Evolutionary conservation across 2,329 filamentous ascomycete species (phyloP).

Genomic region (Achaetomium macrosporum): DNA sequence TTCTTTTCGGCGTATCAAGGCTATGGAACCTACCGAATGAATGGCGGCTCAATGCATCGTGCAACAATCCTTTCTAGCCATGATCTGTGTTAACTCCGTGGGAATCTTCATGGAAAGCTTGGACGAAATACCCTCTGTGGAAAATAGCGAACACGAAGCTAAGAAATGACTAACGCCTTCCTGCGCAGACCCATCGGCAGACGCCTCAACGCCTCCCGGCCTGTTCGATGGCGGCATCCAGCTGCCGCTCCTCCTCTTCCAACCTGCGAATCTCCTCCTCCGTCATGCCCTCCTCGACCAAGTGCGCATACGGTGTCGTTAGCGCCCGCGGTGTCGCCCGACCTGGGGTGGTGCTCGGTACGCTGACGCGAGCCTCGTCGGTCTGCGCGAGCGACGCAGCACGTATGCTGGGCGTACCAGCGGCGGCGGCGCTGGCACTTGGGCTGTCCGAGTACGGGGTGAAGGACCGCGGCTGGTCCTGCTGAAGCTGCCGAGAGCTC

Average conservation of each 20-base stretch:
- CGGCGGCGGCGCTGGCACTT: neutral
- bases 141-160: constrained; percentile 4
- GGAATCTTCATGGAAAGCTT: neutral
- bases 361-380: constrained; percentile 8
- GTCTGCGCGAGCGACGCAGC: constrained; percentile 14
- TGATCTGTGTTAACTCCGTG: neutral
- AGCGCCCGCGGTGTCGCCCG: constrained; percentile 28
- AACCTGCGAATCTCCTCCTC: constrained; percentile 48
- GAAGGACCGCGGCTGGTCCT: constrained; percentile 25
- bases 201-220: constrained; percentile 15
- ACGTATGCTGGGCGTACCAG: constrained; percentile 11
- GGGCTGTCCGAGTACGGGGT: constrained; percentile 32
- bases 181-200: neutral
- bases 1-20: neutral
- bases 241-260: constrained; percentile 52
- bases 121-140: neutral
- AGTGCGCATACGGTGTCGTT: constrained; percentile 39
- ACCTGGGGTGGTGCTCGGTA: constrained; percentile 15
- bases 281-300: constrained; percentile 58
- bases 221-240: constrained; percentile 52
- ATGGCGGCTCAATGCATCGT: constrained; percentile 2
- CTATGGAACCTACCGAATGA: neutral
- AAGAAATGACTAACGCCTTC: neutral
- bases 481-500: constrained; percentile 1
- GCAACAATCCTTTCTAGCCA: neutral